These are phyloP conservation scores for Cercospora nicotianae DNA, from an alignment of 2,329 filamentous ascomycete genomes.

Conservation along the genomic window DNA sequence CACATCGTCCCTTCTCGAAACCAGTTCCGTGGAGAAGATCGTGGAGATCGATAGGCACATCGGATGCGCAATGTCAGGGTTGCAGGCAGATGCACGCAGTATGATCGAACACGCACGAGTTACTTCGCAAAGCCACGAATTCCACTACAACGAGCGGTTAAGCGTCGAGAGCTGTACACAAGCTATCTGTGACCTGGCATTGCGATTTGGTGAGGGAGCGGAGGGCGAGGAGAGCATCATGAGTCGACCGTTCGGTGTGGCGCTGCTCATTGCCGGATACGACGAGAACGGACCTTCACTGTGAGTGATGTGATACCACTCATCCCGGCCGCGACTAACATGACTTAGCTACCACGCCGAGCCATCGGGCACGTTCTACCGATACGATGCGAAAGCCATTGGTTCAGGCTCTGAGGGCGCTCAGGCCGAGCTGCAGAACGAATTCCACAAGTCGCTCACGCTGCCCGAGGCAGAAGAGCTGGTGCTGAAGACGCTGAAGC, in stretches of 20 bases:
- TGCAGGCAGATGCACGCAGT: conserved; percentile 94
- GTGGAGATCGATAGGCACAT: conserved; percentile 99
- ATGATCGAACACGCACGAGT: conserved; percentile 97
- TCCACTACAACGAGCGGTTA: conserved; percentile 96
- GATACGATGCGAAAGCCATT: conserved; percentile 98
- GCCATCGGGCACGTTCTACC: conserved; percentile 96
- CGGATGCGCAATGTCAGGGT: conserved; percentile 95
- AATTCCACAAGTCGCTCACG: conserved; percentile 97
- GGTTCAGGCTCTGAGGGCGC: conserved; percentile 96
- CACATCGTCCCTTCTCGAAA: conserved; percentile 94
- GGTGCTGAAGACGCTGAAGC: conserved; percentile 96
- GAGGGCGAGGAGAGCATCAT: conserved; percentile 79
- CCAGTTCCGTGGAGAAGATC: conserved; percentile 98
- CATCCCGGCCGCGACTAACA: conserved; percentile 12
- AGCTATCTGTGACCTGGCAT: conserved; percentile 93
- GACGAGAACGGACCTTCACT: conserved; percentile 96
- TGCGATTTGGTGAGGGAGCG: conserved; percentile 95
- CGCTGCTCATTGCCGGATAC: conserved; percentile 91
- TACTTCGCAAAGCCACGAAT: conserved; percentile 93
- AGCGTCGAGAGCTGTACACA: conserved; percentile 97
- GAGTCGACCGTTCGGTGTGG: conserved; percentile 95
- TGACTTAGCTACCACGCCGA: conserved; percentile 83
- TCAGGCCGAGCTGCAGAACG: conserved; percentile 95
- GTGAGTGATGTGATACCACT: conserved; percentile 44
- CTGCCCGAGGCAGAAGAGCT: conserved; percentile 90